These are phyloP conservation scores for Ogataea hybrid DNA, from an alignment of 1,139 yeast genomes.

Conservation along the genomic window DNA sequence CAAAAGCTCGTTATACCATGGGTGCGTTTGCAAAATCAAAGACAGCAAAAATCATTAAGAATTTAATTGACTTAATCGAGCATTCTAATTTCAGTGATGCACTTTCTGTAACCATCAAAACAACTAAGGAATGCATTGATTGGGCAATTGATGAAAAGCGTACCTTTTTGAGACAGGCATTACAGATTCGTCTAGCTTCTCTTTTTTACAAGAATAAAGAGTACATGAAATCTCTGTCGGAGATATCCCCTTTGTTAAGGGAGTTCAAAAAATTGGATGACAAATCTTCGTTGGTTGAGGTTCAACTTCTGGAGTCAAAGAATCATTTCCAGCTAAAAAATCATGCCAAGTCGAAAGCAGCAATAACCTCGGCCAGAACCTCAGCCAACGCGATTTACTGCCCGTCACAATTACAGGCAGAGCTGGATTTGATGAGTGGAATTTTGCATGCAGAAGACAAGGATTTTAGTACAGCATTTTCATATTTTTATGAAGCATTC, in stretches of 20 bases:
- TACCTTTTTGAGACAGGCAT: conserved; percentile 82
- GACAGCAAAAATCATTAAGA: conserved; percentile 82
- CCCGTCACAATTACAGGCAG: conserved; percentile 93
- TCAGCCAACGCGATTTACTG: conserved; percentile 95
- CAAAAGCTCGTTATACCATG: conserved; percentile 68
- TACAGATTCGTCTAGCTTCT: conserved; percentile 80
- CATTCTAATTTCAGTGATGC: conserved; percentile 46
- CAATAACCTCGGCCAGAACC: conserved; percentile 93
- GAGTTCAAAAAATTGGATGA: conserved; percentile 95
- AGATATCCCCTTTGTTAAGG: conserved; percentile 67
- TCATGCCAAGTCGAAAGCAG: conserved; percentile 88
- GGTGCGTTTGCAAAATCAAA: conserved; percentile 85
- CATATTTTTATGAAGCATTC: conserved; percentile 92
- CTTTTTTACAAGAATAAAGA: conserved; percentile 64
- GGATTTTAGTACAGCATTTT: conserved; percentile 94
- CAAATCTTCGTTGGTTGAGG: conserved; percentile 92
- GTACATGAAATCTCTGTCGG: conserved; percentile 68
- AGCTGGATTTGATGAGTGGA: conserved; percentile 93
- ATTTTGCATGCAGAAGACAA: conserved; percentile 94
- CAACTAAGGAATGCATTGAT: conserved; percentile 76
- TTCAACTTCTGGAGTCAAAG: conserved; percentile 86
- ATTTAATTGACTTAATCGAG: conserved; percentile 77
- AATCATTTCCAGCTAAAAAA: conserved; percentile 91
- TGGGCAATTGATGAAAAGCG: conserved; percentile 88
- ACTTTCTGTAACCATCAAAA: conserved; percentile 66